Base-by-base conservation (phyloP, 352 stramenopile species). In the Pythium monospermum region DNA sequence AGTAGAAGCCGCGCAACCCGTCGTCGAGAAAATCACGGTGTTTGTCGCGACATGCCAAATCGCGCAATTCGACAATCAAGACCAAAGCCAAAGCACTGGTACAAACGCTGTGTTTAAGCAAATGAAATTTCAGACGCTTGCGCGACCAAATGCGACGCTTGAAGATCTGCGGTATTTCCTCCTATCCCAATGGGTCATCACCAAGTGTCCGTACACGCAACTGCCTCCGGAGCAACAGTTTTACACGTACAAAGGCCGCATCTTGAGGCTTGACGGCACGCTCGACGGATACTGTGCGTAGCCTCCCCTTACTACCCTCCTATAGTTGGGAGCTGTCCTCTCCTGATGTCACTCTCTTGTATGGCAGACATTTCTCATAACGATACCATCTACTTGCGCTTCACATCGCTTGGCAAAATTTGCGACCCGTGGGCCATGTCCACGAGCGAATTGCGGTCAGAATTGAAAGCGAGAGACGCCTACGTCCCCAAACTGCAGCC, bases 341-440 rank as follows among this genome's bases (percentile, higher is more conserved):
- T 16, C 47, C 4, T 42, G 25, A 36, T 19, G 5, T 23, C n/a
- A n/a, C n/a, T n/a, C n/a, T 35, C 1, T 58, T 21, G 1, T 1
- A 19, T 4, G 28, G 13, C 51, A 91, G 79, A 87, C 41, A 77
- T 91, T 16, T 40, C 70, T 18, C 54, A 83, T 48, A 72, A 87
- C 27, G 79, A 91, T 54, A 86, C 75, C 3, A 78, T 91, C 30
- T 88, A 85, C 44, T 44, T 91, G 19, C 68, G 79, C 4, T 87
- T 91, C 30, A 52, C 68, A 21, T 86, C 70, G 4, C 45, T 88
- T 26, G 79, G 79, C 6, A 79, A 75, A 41, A 73, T 91, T 28
- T 76, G 63, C 23, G 76, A 86, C 35, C 74, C 79, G 10, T 91
- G 74, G 68, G 79, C 76, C 6, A 86, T 91, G 76, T 87, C 76